Evolutionary conservation across 2,329 filamentous ascomycete genomes (phyloP), one percentile per base, ranked within the genome.

Genomic region (Colletotrichum sp.): DNA sequence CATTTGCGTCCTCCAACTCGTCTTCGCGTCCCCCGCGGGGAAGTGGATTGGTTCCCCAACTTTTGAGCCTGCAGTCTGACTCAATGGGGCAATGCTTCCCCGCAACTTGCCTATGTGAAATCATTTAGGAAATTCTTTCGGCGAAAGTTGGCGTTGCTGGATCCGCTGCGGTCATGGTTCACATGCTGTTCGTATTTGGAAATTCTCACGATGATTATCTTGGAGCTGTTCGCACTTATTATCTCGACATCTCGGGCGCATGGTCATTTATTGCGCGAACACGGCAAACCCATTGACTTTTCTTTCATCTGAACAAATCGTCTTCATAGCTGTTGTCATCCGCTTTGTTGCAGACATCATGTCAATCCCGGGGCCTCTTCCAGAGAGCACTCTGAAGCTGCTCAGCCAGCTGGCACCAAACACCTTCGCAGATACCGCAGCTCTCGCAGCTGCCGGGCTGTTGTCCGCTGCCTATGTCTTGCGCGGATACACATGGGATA

Each of bases 401-500:
- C 59, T 74, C 32, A 60, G 44, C 67, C 79, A 80, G 65, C 57
- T 82, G 49, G 77, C 78, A 0, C 76, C 80, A 8, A 78, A 77
- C 26, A 79, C 79, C 5, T 63, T 80, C 10, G 77, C 78, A 39
- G 81, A 82, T 26, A 66, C 80, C 12, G 79, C 79, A 16, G 81
- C 81, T 2, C 34, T 82, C n/a, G 76, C 78, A n/a, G 80, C 80
- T 2, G 78, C 81, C 6, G 78, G 78, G 1, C 76, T 79, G 9
- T 72, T 78, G 13, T 79, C 78, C 4, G 80, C 77, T 7, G 79
- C 83, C 2, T 89, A 86, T 77, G 79, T 89, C 21, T 84, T 88
- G 4, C 83, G 84, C 5, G 87, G 87, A 4, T 82, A 83, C 44
- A 76, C 85, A 21, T 89, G 88, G 87, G 87, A 90, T 69, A 87